These are phyloP conservation scores for Nymphaea thermarum DNA, from an alignment of 164 flowering plant species.

Conservation along the genomic window DNA sequence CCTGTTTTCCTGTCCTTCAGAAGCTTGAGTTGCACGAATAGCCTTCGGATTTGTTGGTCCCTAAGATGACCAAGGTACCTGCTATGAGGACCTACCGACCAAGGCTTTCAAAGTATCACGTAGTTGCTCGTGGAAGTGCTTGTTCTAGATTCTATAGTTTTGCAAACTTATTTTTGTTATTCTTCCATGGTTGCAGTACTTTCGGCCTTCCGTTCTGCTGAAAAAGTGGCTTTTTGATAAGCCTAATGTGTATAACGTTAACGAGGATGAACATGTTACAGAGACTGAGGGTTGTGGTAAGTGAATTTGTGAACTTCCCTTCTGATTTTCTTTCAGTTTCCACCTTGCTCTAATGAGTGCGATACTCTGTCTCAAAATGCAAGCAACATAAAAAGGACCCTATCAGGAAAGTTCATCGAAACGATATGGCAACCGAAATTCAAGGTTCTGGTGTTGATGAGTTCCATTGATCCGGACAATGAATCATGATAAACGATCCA, in stretches of 20 bases:
- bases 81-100: neutral
- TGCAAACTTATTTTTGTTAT: neutral
- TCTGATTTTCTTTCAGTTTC: neutral
- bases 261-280: slow-evolving; percentile 66
- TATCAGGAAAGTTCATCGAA: neutral
- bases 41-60: too few species aligned
- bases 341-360: neutral
- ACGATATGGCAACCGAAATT: neutral
- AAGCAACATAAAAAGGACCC: too few species aligned
- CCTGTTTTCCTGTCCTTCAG: neutral
- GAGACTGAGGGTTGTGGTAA: slow-evolving; percentile 47
- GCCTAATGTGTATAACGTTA: slow-evolving; percentile 58
- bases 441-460: neutral
- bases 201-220: slow-evolving; percentile 79
- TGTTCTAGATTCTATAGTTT: neutral
- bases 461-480: too few species aligned
- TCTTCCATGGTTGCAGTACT: slow-evolving; percentile 22
- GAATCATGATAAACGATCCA: too few species aligned
- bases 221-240: slow-evolving; percentile 72
- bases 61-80: neutral
- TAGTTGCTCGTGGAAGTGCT: neutral
- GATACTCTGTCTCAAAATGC: neutral
- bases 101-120: neutral
- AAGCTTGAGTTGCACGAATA: neutral
- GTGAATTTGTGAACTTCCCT: neutral